Evolutionary conservation across 164 flowering plant species (phyloP), one percentile per base, ranked within the genome.

Genomic region (Aristolochia contorta): DNA sequence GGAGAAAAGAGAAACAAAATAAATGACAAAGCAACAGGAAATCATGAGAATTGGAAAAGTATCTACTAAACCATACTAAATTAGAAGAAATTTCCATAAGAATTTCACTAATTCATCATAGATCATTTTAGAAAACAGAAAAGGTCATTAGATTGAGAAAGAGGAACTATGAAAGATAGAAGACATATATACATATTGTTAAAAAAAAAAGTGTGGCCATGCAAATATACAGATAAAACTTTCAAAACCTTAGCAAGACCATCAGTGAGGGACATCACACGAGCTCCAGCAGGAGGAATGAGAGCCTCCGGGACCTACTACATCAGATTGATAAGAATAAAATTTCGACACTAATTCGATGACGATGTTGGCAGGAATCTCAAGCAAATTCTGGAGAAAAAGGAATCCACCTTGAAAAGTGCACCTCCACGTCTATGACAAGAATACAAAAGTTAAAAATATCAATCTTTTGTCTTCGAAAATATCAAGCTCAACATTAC

Each of bases 241-340:
- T 16, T 50, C 13, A 58, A 14, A 63, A 93, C 98, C 98, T 93
- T 93, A 47, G 96, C 81, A 65, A 84, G 82, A 58, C 96, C 98
- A 81, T 90, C 97, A 59, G 94, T 86, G 25, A 93, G 92, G 56
- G 96, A 90, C 96, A 93, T 93, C 65, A 93, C 83, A 57, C 97
- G 83, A 18, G 96, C 98, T 64, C 98, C 98, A 61, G 94, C 73
- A 58, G 91, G 97, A 46, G 97, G 92, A 71, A 86, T 93, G 59
- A 93, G 87, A 54, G 97, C 80, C 72, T 87, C 99, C 50, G 96
- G 97, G 68, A 90, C 89, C 99, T 93, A 75, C 52, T 75, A 46
- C 22, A 70, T 51, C 47, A 41, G 55, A 72, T 12, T 46, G 48
- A 54, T 46, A 23, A 50, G 52, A 16, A 37, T 60, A 66, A 71